These are phyloP conservation scores for Neurospora intermedia DNA, from an alignment of 495 filamentous ascomycete genomes.

Conservation along the genomic window DNA sequence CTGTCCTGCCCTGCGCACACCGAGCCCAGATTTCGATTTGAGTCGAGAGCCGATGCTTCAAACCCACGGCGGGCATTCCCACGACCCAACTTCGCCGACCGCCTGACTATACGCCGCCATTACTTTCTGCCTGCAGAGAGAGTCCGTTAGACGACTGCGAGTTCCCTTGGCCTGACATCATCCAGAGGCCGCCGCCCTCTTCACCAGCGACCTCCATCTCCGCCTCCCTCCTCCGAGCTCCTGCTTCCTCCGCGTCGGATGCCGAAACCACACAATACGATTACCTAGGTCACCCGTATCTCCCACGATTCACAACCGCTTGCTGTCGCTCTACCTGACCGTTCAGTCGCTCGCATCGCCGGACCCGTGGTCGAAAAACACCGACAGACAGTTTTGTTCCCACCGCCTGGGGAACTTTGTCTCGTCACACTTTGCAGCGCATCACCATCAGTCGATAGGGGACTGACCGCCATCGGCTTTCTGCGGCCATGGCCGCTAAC, in stretches of 20 bases:
- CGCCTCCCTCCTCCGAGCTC: neutral
- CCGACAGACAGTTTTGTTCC: neutral
- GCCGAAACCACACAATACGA: neutral
- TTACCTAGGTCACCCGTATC: neutral
- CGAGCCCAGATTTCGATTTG: neutral
- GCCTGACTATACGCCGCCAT: neutral
- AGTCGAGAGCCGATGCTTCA: neutral
- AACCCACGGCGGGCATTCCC: neutral
- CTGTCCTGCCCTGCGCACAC: neutral
- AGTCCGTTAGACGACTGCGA: neutral
- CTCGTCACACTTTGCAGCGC: neutral
- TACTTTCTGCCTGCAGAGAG: neutral
- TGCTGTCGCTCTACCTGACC: neutral
- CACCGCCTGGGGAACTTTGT: neutral
- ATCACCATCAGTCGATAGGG: neutral
- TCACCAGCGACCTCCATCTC: neutral
- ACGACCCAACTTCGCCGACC: neutral
- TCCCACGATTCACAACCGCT: neutral
- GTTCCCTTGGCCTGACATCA: neutral
- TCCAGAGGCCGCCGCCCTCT: neutral
- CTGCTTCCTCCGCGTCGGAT: neutral
- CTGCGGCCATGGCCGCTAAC: constrained; percentile 40
- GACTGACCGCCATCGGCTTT: constrained; percentile 9
- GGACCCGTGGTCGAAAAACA: neutral
- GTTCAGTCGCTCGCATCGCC: neutral